Base-by-base conservation (phyloP, 208 protist genomes). In the Crithidia bombi region DNA sequence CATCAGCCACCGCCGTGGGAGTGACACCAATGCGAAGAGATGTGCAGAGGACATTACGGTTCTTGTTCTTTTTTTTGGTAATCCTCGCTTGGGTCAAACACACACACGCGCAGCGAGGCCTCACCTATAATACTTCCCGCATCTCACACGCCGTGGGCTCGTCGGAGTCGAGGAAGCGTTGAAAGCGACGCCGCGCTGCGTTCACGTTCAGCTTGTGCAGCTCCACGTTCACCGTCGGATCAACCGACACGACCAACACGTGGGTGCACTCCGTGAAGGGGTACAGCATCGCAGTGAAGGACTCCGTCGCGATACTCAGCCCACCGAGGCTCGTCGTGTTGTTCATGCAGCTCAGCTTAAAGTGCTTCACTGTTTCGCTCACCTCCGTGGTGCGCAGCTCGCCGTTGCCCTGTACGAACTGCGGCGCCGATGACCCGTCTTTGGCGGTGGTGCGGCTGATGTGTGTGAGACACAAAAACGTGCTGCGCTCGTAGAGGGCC, bases 401-500 rank as follows among this genome's bases (percentile, higher is more conserved):
- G 21, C 80, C 82, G 66, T 44, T 65, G 12, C 51, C 67, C 44
- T 70, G 64, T 23, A 64, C 15, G 21, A 69, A 68, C 44, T 49
- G 49, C 30, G 50, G 43, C 49, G 68, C 50, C 55, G 43, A 17
- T 0, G 67, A 50, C 33, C 39, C 77, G 19, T 80, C 75, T 9
- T 54, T 50, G 12, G 56, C 61, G 2, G 65, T 51, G 21, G 65
- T 74, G 25, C 85, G 84, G 41, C 72, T 97, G 30, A 97, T 83
- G 81, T 99, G 96, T 32, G 93, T 91, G 36, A 99, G 96, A 35
- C 98, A 98, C 0, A 99, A 78, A 74, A 99, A 99, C 2, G 98
- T 99, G 58, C 94, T 97, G 33, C 88, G 89, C 79, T 99, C 98
- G 84, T 99, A 99, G 33, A 99, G 79, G 0, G 99, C 98, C 25